phyloP scores from a whole-genome alignment of 2,329 filamentous ascomycete species.

The Graphilbum ipis-grandicollis region DNA sequence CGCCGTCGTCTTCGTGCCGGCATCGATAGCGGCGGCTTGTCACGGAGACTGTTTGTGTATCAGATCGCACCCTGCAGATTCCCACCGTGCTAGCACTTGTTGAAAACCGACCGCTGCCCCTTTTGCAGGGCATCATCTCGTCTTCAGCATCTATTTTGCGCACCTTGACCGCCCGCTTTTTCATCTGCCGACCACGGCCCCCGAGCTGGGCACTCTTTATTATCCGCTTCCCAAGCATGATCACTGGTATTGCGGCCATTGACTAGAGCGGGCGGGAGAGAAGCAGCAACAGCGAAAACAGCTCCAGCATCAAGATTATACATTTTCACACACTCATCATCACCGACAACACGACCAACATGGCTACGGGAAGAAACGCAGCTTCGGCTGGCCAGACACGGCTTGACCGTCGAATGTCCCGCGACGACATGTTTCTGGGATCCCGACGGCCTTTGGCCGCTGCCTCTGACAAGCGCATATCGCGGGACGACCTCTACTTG shows the following conservation, averaged over 20 bases:
- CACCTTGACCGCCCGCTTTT: slow-evolving; percentile 16
- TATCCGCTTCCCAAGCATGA: too few relatives aligned
- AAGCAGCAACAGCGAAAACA: background rate
- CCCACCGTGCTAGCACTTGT: slow-evolving; percentile 13
- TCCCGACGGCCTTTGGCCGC: background rate
- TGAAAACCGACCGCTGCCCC: slow-evolving; percentile 15
- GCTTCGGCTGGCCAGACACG: too few relatives aligned
- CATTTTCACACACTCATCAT: too few relatives aligned
- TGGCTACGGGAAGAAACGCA: background rate
- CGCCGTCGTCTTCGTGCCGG: slow-evolving; percentile 4
- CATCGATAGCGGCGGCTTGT: background rate
- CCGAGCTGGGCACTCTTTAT: too few relatives aligned
- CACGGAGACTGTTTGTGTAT: slow-evolving; percentile 16
- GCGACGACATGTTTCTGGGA: slow-evolving; percentile 21
- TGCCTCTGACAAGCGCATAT: slow-evolving; percentile 14
- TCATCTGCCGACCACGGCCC: slow-evolving; percentile 12
- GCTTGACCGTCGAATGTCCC: slow-evolving; percentile 16
- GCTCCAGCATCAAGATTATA: background rate
- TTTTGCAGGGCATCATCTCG: slow-evolving; percentile 9
- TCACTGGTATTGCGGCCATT: background rate
- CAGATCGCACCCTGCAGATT: slow-evolving; percentile 17
- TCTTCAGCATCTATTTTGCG: slow-evolving; percentile 12
- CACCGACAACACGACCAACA: background rate
- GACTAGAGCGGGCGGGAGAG: background rate
- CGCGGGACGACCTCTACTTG: slow-evolving; percentile 23